Conservation (phyloP, 2,329 filamentous ascomycete genomes). For the Aspergillus bombycis region DNA sequence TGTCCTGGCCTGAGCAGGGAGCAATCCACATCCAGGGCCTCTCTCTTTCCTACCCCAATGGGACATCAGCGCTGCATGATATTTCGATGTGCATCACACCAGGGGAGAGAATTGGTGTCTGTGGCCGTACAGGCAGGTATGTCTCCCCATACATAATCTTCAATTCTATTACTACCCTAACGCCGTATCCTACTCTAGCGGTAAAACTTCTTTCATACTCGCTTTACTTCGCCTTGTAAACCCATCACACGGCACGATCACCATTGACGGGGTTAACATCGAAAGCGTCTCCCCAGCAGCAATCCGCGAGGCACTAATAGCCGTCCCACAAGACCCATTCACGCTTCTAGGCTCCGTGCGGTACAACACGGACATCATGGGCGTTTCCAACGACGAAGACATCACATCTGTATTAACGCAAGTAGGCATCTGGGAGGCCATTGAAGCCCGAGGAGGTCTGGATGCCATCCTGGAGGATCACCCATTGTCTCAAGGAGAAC, state of each 20-base stretch:
- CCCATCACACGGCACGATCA: constrained; percentile 26
- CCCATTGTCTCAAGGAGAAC: constrained; percentile 52
- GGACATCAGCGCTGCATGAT: background rate
- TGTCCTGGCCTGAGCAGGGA: constrained; percentile 3
- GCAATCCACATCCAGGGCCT: background rate
- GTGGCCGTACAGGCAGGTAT: constrained; percentile 5
- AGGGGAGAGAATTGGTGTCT: constrained; percentile 4
- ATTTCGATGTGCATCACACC: background rate
- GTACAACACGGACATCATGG: constrained; percentile 52
- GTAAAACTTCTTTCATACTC: constrained; percentile 19
- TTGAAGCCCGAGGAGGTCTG: constrained; percentile 45
- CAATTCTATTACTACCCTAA: background rate
- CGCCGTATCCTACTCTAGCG: background rate
- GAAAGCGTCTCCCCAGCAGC: constrained; percentile 15
- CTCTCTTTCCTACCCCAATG: background rate
- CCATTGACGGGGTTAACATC: constrained; percentile 25
- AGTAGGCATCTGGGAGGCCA: constrained; percentile 48
- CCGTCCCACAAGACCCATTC: constrained; percentile 31
- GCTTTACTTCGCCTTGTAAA: constrained; percentile 29
- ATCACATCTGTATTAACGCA: constrained; percentile 50
- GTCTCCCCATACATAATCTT: background rate
- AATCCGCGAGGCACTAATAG: constrained; percentile 21
- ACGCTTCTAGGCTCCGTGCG: constrained; percentile 39
- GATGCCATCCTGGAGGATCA: constrained; percentile 38
- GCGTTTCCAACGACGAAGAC: constrained; percentile 40